Evolutionary conservation across 257 asterid genomes (phyloP), one percentile per base, ranked within the genome.

Genomic region (Gentiana straminea): DNA sequence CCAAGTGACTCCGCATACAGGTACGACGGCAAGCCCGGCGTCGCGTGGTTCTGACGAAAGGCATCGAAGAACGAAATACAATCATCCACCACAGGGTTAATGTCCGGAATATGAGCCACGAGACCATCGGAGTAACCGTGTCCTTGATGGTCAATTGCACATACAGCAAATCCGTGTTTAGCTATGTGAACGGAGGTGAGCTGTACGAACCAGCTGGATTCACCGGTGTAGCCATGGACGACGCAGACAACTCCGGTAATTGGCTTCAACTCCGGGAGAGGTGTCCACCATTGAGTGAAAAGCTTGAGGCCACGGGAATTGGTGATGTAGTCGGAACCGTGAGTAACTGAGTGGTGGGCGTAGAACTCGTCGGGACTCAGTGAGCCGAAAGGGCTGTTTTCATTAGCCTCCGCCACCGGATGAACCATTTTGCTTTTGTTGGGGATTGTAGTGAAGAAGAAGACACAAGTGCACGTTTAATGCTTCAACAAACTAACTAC

Each of bases 181-280:
- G 84, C 81, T 12, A 81, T 41, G 64, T 78, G 77, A 12, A 87
- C 88, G 73, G 95, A 72, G 51, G 98, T 91, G 78, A 88, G 94
- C 74, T 81, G 96, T 51, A 85, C 79, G 72, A 92, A 75, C 98
- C 97, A 88, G 77, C 85, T 88, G 58, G 91, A 76, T 68, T 92
- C 99, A 44, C 99, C 99, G 70, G 99, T 92, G 94, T 46, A 92
- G 49, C 99, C 99, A 70, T 88, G 99, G 50, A 83, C 78, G 50
- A 80, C 89, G 66, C 95, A 88, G 58, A 92, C 84, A 45, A 80
- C 66, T 60, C 91, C 97, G 54, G 68, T 48, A 2, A 75, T 15
- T 0, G 93, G 86, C 61, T 69, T 68, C 32, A 68, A 8, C 0
- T 71, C 66, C 0, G 74, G 77, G 33, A 63, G 67, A 1, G 98